Percentiles rank a stretch among this genome's conserved stretches.
Evolutionary conservation across 2,329 filamentous ascomycete genomes (phyloP).

Genomic region (Trichoderma oligosporum): DNA sequence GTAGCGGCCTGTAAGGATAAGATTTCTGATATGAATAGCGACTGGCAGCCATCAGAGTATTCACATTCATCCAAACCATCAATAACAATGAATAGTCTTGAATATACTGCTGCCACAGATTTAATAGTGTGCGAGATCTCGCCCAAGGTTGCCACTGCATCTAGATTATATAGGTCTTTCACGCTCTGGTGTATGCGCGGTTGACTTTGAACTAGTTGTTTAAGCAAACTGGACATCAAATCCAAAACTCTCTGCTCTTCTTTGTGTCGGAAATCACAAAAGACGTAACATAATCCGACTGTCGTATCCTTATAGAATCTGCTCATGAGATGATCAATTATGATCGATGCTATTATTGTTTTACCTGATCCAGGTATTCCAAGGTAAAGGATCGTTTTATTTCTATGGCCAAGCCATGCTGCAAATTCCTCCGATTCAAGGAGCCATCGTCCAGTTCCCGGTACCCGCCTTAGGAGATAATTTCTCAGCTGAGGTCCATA

Average conservation of each 20-base stretch:
- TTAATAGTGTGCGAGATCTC: not conserved
- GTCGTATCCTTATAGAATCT: constrained; percentile 22
- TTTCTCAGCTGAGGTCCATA: constrained; percentile 39
- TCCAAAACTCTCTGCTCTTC: constrained; percentile 24
- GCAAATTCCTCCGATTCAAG: constrained; percentile 37
- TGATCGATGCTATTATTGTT: constrained; percentile 42
- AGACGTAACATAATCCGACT: constrained; percentile 44
- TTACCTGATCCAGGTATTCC: constrained; percentile 49
- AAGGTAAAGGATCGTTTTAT: constrained; percentile 41
- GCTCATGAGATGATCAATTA: constrained; percentile 38
- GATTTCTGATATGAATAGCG: not conserved
- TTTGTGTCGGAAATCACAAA: constrained; percentile 39
- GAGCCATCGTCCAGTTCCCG: constrained; percentile 45
- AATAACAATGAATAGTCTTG: not conserved
- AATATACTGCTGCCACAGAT: not conserved
- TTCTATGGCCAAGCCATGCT: constrained; percentile 29
- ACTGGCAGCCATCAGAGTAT: not conserved
- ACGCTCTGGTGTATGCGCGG: not conserved
- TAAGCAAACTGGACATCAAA: not conserved
- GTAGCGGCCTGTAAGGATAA: not conserved
- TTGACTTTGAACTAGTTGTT: not conserved
- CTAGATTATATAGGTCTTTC: not conserved
- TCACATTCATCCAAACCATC: constrained; percentile 10
- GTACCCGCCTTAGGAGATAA: constrained; percentile 33
- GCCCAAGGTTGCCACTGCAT: not conserved